phyloP scores from a whole-genome alignment of 495 filamentous ascomycete genomes.

The Hypomontagnella submonticulosa region DNA sequence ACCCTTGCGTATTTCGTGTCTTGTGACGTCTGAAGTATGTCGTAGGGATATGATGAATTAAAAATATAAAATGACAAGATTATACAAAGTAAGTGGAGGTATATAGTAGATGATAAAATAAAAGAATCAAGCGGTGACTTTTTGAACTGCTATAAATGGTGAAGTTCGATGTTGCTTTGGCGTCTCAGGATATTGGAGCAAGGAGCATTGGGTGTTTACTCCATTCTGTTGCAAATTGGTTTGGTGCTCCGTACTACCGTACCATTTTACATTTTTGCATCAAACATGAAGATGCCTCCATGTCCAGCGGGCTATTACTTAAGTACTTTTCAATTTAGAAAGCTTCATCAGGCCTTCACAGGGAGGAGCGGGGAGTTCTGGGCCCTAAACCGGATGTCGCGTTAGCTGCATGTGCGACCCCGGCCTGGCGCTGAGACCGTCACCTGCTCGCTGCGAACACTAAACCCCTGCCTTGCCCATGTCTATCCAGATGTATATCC shows the following conservation, averaged over 20 bases:
- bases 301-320: too few species aligned
- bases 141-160: neutral
- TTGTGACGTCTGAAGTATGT: slow-evolving; percentile 21
- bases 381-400: slow-evolving; percentile 21
- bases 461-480: slow-evolving; percentile 11
- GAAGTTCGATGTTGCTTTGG: slow-evolving; percentile 4
- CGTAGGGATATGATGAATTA: neutral
- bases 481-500: too few species aligned
- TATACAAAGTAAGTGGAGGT: neutral
- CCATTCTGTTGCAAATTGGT: neutral
- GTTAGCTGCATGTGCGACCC: slow-evolving; percentile 39
- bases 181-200: slow-evolving; percentile 17
- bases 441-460: slow-evolving; percentile 35
- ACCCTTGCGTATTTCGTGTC: slow-evolving; percentile 18
- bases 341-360: slow-evolving; percentile 12
- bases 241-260: slow-evolving; percentile 8
- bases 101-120: neutral
- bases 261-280: neutral
- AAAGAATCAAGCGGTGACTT: too few species aligned
- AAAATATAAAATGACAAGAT: slow-evolving; percentile 1
- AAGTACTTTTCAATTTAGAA: slow-evolving; percentile 8
- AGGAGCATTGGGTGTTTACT: slow-evolving; percentile 10
- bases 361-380: slow-evolving; percentile 20
- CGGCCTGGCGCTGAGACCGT: slow-evolving; percentile 33
- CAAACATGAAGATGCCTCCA: neutral